Evolutionary conservation across 345 rosid species (phyloP), one percentile per base, ranked within the genome.

Genomic region (Syzygium aromaticum): DNA sequence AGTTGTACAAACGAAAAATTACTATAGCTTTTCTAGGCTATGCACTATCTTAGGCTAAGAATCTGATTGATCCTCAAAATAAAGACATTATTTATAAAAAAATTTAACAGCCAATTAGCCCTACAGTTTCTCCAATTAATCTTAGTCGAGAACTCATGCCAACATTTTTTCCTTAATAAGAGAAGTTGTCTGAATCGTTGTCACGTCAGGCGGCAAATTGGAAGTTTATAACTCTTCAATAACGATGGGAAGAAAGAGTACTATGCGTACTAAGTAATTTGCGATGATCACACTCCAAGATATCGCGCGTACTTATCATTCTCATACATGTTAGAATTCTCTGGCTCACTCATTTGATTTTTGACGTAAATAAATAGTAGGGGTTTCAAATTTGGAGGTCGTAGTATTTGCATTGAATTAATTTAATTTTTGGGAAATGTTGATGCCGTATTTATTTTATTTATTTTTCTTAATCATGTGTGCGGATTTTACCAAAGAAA

Each of bases 121-220:
- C 46, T 43, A 43, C 46, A 43, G 7, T 43, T 43, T 43, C 46
- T 43, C 46, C 46, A 43, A 43, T 43, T 43, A 43, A 43, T 43
- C 46, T 43, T 43, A 43, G 46, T 43, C 6, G 46, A 5, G 46
- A 43, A 43, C 46, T 43, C 46, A 43, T 43, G 46, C 46, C 46
- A 43, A 43, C 46, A 43, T 43, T 43, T 10, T 6, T 25, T 11
- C 43, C 25, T 0, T 8, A 73, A 19, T 11, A 73, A 73, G 49
- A 73, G 46, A 33, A 73, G 46, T 73, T 33, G 80, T 73, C 80
- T 38, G 30, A 16, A 22, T 67, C 43, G 0, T 17, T 21, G 17
- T 19, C 3, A 0, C 40, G 23, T 30, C 1, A 16, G 0, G 49
- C 14, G 2, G 49, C 49, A 73, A 5, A 73, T 73, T 14, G 11